These are phyloP conservation scores for Phytopythium cucurbitacearum DNA, from an alignment of 352 stramenopile genomes.

Conservation along the genomic window DNA sequence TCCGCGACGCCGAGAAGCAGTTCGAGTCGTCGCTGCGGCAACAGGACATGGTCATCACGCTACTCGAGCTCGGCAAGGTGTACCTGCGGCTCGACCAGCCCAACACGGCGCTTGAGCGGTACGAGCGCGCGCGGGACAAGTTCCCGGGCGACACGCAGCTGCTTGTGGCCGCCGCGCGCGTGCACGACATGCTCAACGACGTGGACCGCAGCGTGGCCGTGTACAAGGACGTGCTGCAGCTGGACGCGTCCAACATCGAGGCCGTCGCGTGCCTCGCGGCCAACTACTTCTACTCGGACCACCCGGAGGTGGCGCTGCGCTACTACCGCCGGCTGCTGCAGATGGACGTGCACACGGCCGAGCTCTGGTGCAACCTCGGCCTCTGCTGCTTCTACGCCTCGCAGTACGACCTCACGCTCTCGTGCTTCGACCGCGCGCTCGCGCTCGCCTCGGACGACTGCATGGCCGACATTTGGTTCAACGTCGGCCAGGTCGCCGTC, in stretches of 20 bases:
- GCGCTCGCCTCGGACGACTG: constrained; percentile 84
- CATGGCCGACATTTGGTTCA: constrained; percentile 94
- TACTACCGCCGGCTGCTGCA: constrained; percentile 93
- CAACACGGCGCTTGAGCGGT: constrained; percentile 88
- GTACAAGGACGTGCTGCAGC: constrained; percentile 87
- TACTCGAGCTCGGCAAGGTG: constrained; percentile 93
- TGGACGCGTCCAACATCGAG: constrained; percentile 90
- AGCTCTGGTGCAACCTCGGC: constrained; percentile 94
- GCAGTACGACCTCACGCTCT: constrained; percentile 94
- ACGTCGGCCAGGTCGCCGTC: constrained; percentile 91
- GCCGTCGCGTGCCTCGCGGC: constrained; percentile 90
- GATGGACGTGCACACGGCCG: constrained; percentile 88
- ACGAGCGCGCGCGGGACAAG: constrained; percentile 55
- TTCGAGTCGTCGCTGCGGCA: constrained; percentile 86
- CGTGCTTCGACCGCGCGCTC: constrained; percentile 91
- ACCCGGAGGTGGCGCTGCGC: constrained; percentile 88
- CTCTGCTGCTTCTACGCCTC: constrained; percentile 93
- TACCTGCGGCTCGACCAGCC: constrained; percentile 93
- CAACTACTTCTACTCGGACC: constrained; percentile 93
- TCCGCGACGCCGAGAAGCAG: constrained; percentile 92
- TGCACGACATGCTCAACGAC: constrained; percentile 93
- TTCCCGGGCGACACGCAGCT: constrained; percentile 83
- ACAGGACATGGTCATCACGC: constrained; percentile 88
- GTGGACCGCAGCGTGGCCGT: constrained; percentile 61
- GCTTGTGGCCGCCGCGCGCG: constrained; percentile 79